phyloP scores from a whole-genome alignment of 148 eudicot genomes.

The Rhododendron ferrugineum region DNA sequence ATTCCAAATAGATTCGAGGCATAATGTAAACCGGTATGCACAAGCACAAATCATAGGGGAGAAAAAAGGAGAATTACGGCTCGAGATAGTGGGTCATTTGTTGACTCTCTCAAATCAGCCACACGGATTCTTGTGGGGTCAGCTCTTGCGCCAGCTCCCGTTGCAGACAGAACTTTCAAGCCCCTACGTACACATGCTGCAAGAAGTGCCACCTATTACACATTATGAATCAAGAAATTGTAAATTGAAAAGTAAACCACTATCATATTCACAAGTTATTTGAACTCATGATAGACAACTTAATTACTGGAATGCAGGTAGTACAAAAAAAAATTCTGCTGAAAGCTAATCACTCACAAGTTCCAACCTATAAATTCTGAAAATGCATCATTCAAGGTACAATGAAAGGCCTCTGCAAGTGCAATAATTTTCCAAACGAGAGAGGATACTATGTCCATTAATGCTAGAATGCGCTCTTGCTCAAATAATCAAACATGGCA shows the following conservation, averaged over 20 bases:
- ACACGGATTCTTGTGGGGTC: conserved; percentile 98
- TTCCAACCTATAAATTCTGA: background rate
- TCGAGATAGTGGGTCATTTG: conserved; percentile 94
- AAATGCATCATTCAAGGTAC: background rate
- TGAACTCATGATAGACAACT: background rate
- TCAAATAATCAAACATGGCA: background rate
- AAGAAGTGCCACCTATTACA: conserved; percentile 80
- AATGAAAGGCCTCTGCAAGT: background rate
- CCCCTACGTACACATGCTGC: conserved; percentile 97
- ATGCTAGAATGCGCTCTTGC: background rate
- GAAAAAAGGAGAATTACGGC: conserved; percentile 35
- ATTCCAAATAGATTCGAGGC: background rate
- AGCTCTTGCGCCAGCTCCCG: conserved; percentile 99
- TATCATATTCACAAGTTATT: background rate
- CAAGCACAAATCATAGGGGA: background rate
- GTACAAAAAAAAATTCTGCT: background rate
- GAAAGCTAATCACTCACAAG: background rate
- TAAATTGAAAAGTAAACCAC: background rate
- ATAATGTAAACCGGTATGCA: background rate
- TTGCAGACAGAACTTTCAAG: conserved; percentile 86
- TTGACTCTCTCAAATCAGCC: conserved; percentile 92
- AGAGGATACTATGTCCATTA: background rate
- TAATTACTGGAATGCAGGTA: background rate
- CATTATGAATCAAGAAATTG: conserved; percentile 12
- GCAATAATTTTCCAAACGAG: background rate